Percentiles rank a stretch among this genome's conserved stretches.
Conservation (phyloP, 345 rosid genomes). For the Euphorbia pulcherrima region DNA sequence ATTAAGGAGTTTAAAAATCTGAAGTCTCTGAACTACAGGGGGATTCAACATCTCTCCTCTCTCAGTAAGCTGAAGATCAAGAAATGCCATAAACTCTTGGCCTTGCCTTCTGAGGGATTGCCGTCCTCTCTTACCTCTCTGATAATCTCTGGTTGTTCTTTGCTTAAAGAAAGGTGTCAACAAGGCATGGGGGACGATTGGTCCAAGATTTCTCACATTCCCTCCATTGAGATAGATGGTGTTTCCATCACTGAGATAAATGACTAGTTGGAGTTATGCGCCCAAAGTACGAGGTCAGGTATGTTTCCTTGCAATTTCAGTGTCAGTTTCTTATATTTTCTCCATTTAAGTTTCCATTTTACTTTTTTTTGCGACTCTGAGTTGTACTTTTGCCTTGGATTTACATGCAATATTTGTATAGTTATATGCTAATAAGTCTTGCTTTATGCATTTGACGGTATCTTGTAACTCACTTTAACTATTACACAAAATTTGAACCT, state of each 20-base stretch:
- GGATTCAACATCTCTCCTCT: conserved; percentile 10
- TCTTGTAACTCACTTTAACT: no score
- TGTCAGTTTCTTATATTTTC: not conserved
- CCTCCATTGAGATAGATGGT: not conserved
- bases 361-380: no score
- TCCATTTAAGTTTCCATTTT: no score
- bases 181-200: conserved; percentile 16
- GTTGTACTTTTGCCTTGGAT: no score
- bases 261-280: not conserved
- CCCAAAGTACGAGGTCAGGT: not conserved
- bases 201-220: conserved; percentile 14
- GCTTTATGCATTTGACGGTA: no score
- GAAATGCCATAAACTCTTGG: conserved; percentile 2
- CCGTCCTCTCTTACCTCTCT: conserved; percentile 11
- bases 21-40: conserved; percentile 7
- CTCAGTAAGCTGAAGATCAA: conserved; percentile 9
- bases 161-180: conserved; percentile 15
- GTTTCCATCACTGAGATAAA: conserved; percentile 2
- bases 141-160: conserved; percentile 1
- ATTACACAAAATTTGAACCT: no score
- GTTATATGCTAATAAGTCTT: no score
- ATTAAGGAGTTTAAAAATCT: conserved; percentile 2
- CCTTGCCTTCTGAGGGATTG: conserved; percentile 11
- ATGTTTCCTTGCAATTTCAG: not conserved
- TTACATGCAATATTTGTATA: no score